Evolutionary conservation across 108 stramenopile genomes (phyloP).

Genomic region (Pseudonitzschia pungens): DNA sequence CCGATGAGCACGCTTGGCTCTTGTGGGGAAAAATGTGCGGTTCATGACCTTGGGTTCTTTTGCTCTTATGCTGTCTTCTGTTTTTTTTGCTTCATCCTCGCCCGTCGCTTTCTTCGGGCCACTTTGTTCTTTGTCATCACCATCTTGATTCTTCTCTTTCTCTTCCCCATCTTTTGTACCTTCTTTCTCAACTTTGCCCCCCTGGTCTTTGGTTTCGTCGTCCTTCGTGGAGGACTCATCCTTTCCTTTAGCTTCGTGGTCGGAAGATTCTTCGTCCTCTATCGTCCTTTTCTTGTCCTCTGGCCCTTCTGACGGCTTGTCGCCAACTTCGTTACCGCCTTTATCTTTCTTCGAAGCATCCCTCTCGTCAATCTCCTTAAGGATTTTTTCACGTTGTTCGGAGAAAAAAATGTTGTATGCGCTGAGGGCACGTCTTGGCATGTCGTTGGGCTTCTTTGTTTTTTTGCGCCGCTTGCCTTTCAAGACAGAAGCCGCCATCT

Average conservation of each 20-base stretch:
- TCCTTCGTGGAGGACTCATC: slow-evolving; percentile 8
- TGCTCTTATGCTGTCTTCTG: background rate
- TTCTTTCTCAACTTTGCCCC: background rate
- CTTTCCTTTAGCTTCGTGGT: background rate
- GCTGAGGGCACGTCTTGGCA: slow-evolving; percentile 36
- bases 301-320: background rate
- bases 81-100: slow-evolving; percentile 6
- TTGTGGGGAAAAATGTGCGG: slow-evolving; percentile 39
- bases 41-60: slow-evolving; percentile 28
- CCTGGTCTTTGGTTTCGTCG: slow-evolving; percentile 19
- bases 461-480: slow-evolving; percentile 36
- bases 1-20: slow-evolving; percentile 49
- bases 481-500: slow-evolving; percentile 10
- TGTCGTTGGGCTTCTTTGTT: slow-evolving; percentile 37
- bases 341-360: slow-evolving; percentile 15
- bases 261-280: slow-evolving; percentile 20
- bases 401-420: slow-evolving; percentile 48
- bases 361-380: slow-evolving; percentile 28
- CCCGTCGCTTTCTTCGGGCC: background rate
- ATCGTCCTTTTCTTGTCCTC: slow-evolving; percentile 23
- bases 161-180: background rate
- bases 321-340: background rate
- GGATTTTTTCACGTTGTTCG: slow-evolving; percentile 37
- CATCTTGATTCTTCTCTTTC: background rate
- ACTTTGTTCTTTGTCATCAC: background rate